Evolutionary conservation across 75 land plant species (phyloP).

Genomic region (Pseudotsuga menziesii): DNA sequence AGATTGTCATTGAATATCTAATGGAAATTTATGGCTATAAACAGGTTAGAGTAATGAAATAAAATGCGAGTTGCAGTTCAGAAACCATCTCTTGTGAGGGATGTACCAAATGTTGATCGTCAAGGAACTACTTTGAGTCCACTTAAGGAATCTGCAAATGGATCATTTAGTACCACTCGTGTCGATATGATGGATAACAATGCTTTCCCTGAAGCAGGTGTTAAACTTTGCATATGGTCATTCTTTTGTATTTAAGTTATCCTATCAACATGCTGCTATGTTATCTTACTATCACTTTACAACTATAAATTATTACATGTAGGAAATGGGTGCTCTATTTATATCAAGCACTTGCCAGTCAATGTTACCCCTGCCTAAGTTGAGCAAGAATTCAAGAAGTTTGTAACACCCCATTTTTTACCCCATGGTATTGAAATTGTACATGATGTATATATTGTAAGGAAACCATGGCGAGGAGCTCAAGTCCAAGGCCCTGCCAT

Average conservation of each 20-base stretch:
- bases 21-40: neutral
- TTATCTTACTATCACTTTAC: neutral
- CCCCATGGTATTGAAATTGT: no score
- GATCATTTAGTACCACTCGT: neutral
- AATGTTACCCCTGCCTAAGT: constrained; percentile 23
- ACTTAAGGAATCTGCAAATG: constrained; percentile 13
- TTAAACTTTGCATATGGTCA: neutral
- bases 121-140: neutral
- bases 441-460: no score
- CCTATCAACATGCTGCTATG: neutral
- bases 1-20: neutral
- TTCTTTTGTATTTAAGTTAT: neutral
- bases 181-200: constrained; percentile 1
- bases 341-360: constrained; percentile 37
- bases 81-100: constrained; percentile 13
- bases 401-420: no score
- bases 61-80: constrained; percentile 11
- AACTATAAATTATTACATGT: constrained; percentile 4
- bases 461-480: no score
- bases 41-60: constrained; percentile 27
- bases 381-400: constrained; percentile 39
- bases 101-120: neutral
- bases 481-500: no score
- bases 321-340: constrained; percentile 38
- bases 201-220: neutral